These are phyloP conservation scores for Anthoceros angustus DNA, from an alignment of 225 moss, liverwort and hornwort species.

Conservation along the genomic window DNA sequence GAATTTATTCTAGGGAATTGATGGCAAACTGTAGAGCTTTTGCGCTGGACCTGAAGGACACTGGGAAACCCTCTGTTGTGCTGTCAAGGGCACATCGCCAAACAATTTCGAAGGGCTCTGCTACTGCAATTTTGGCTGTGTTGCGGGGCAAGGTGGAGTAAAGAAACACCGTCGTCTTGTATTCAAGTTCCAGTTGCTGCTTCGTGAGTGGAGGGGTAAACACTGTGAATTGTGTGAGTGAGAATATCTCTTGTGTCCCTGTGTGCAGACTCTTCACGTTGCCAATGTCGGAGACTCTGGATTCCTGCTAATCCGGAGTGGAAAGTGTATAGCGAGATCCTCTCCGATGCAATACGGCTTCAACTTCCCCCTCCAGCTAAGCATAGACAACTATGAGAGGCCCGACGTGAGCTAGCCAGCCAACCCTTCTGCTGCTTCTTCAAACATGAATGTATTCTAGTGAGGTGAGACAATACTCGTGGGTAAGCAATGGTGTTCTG, in stretches of 20 bases:
- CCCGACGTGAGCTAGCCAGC: slow-evolving; percentile 56
- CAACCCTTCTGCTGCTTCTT: background rate
- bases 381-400: slow-evolving; percentile 59
- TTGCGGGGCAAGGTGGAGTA: slow-evolving; percentile 42
- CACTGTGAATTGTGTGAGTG: too few relatives aligned
- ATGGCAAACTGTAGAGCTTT: slow-evolving; percentile 96
- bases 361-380: slow-evolving; percentile 94
- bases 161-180: background rate
- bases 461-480: background rate
- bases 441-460: background rate
- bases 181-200: background rate
- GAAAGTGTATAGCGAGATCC: slow-evolving; percentile 41
- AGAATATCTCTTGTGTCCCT: background rate
- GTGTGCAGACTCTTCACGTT: slow-evolving; percentile 70
- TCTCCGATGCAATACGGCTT: slow-evolving; percentile 73
- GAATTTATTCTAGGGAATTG: slow-evolving; percentile 83
- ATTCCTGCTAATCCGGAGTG: slow-evolving; percentile 71
- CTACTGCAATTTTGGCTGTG: slow-evolving; percentile 64
- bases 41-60: slow-evolving; percentile 39
- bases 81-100: slow-evolving; percentile 44
- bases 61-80: slow-evolving; percentile 57
- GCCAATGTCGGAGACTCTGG: slow-evolving; percentile 96
- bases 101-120: slow-evolving; percentile 56
- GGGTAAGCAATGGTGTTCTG: background rate
- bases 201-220: background rate